Evolutionary conservation across 345 rosid genomes (phyloP).

Genomic region (Heritiera fomes): DNA sequence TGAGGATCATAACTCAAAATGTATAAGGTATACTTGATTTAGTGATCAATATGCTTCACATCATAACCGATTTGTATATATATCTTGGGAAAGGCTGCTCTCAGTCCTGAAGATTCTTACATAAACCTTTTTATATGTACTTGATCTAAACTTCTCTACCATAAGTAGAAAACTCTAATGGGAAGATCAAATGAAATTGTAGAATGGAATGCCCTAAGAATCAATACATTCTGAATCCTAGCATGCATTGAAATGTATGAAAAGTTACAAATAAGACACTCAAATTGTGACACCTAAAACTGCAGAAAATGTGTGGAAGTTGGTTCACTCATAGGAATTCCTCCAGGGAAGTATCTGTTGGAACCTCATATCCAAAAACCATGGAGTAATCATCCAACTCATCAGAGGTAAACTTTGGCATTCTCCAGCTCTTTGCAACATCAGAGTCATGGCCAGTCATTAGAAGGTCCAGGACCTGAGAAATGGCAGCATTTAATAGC

Average conservation of each 20-base stretch:
- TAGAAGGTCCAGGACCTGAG: constrained; percentile 73
- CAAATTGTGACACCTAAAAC: neutral
- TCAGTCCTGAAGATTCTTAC: neutral
- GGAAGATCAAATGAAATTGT: neutral
- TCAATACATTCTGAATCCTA: neutral
- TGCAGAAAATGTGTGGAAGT: neutral
- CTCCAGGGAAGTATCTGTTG: constrained; percentile 52
- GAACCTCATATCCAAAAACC: constrained; percentile 71
- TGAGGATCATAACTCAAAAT: no score
- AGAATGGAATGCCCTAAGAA: neutral
- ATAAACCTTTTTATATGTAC: neutral
- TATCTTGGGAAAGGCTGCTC: neutral
- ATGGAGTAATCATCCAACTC: constrained; percentile 69
- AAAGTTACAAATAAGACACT: neutral
- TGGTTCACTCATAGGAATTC: constrained; percentile 24
- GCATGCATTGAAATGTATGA: neutral
- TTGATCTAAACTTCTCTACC: neutral
- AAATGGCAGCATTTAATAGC: neutral
- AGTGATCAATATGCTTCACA: neutral
- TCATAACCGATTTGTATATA: neutral
- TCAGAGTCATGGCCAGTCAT: constrained; percentile 56
- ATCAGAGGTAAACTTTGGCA: constrained; percentile 60
- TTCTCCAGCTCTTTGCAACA: constrained; percentile 61
- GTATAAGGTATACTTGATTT: no score
- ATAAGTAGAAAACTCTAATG: neutral